These are phyloP conservation scores for Lipomyces orientalis DNA, from an alignment of 805 yeast species.

Conservation along the genomic window DNA sequence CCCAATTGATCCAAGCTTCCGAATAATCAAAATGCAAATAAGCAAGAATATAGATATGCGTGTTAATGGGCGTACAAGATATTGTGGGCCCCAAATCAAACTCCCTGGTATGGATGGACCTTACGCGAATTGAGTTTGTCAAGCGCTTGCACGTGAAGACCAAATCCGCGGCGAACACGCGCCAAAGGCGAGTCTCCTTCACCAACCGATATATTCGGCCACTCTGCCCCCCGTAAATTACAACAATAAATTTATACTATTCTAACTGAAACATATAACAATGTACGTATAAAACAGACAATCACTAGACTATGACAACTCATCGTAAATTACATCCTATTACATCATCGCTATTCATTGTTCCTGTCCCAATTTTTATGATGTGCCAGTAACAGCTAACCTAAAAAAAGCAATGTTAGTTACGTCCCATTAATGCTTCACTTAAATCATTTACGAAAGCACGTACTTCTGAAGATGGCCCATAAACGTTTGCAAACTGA, in stretches of 20 bases:
- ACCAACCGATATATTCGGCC: too few relatives aligned
- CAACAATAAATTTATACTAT: not conserved
- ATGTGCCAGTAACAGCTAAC: constrained; percentile 68
- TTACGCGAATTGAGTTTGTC: not conserved
- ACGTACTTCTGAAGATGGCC: constrained; percentile 78
- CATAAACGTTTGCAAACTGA: constrained; percentile 93
- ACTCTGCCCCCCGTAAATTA: too few relatives aligned
- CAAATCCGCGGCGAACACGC: not conserved
- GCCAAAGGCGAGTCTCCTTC: too few relatives aligned
- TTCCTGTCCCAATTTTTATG: constrained; percentile 14
- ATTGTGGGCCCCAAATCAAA: not conserved
- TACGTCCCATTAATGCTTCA: not conserved
- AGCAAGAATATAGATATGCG: not conserved
- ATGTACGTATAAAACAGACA: not conserved
- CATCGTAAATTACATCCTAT: not conserved
- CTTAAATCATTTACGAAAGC: not conserved
- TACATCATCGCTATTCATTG: not conserved
- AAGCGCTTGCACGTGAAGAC: not conserved
- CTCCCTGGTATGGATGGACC: not conserved
- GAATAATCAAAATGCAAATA: not conserved
- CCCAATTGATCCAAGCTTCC: constrained; percentile 3
- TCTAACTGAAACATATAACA: constrained; percentile 2
- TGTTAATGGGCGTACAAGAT: not conserved
- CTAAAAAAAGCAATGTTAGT: not conserved
- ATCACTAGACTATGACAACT: not conserved